Evolutionary conservation across 78 protist genomes (phyloP).

Genomic region (Fonticula alba): DNA sequence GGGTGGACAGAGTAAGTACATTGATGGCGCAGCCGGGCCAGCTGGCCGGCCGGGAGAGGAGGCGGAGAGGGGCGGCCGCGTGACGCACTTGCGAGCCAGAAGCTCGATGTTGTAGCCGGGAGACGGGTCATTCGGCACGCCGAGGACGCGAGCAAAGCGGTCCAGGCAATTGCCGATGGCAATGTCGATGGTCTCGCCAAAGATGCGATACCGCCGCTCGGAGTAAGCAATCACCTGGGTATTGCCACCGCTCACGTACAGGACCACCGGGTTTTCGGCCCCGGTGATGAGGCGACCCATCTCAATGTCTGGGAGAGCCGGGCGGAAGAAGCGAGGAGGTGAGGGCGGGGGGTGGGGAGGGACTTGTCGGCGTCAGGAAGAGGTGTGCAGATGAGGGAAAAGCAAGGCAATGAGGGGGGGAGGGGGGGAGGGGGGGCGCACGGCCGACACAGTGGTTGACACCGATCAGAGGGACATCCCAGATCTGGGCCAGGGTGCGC

Average conservation of each 20-base stretch:
- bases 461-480: conserved; percentile 79
- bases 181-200: conserved; percentile 98
- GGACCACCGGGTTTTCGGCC: conserved; percentile 79
- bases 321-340: neutral
- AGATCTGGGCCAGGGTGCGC: conserved; percentile 76
- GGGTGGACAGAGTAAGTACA: neutral
- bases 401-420: neutral
- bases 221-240: conserved; percentile 75
- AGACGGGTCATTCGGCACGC: conserved; percentile 86
- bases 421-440: neutral
- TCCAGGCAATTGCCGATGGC: conserved; percentile 94
- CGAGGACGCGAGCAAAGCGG: conserved; percentile 55
- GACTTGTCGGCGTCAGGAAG: too few species aligned
- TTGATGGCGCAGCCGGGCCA: neutral
- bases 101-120: conserved; percentile 98
- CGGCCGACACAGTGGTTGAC: conserved; percentile 94
- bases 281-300: conserved; percentile 92
- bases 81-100: conserved; percentile 44
- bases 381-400: neutral
- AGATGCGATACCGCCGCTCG: conserved; percentile 67
- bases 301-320: conserved; percentile 70
- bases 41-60: neutral
- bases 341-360: too few species aligned
- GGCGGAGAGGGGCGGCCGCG: neutral
- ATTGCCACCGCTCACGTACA: conserved; percentile 97